Evolutionary conservation across 1,284 basidiomycete species (phyloP).

Genomic region (Lentinula novae-zelandiae): DNA sequence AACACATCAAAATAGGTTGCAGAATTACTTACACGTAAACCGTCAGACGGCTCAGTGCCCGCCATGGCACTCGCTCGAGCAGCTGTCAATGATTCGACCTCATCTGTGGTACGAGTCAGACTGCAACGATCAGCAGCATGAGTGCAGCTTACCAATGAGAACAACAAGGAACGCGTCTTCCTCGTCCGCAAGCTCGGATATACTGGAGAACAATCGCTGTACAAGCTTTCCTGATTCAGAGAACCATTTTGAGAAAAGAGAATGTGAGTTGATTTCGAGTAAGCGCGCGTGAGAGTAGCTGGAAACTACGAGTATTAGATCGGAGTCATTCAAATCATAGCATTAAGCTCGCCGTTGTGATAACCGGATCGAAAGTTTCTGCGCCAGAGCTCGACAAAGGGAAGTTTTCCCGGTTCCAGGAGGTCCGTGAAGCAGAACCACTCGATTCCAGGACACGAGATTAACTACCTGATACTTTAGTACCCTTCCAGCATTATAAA

Average conservation of each 20-base stretch:
- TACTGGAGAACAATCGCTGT: slow-evolving; percentile 86
- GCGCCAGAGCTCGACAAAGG: slow-evolving; percentile 90
- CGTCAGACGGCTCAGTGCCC: slow-evolving; percentile 93
- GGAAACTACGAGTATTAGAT: slow-evolving; percentile 1
- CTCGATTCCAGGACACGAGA: slow-evolving; percentile 92
- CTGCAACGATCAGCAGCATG: neutral
- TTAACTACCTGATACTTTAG: slow-evolving; percentile 55
- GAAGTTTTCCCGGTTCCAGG: slow-evolving; percentile 98
- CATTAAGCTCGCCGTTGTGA: slow-evolving; percentile 63
- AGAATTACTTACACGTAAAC: slow-evolving; percentile 66
- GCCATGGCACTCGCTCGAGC: slow-evolving; percentile 92
- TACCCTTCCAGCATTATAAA: slow-evolving; percentile 4
- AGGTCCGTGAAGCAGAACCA: slow-evolving; percentile 93
- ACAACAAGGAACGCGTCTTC: slow-evolving; percentile 91
- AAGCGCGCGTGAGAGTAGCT: slow-evolving; percentile 86
- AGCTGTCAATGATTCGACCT: slow-evolving; percentile 94
- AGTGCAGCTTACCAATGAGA: slow-evolving; percentile 74
- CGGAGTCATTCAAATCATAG: neutral
- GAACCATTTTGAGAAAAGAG: slow-evolving; percentile 96
- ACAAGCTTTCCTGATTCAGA: slow-evolving; percentile 99
- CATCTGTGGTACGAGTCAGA: slow-evolving; percentile 53
- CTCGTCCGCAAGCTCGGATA: slow-evolving; percentile 88
- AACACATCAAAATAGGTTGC: neutral
- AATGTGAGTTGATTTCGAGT: slow-evolving; percentile 97
- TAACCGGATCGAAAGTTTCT: slow-evolving; percentile 91